Percentiles rank a stretch among this genome's conserved stretches.
Conservation (phyloP, 108 stramenopile species). For the Aurantiochytrium sp. region DNA sequence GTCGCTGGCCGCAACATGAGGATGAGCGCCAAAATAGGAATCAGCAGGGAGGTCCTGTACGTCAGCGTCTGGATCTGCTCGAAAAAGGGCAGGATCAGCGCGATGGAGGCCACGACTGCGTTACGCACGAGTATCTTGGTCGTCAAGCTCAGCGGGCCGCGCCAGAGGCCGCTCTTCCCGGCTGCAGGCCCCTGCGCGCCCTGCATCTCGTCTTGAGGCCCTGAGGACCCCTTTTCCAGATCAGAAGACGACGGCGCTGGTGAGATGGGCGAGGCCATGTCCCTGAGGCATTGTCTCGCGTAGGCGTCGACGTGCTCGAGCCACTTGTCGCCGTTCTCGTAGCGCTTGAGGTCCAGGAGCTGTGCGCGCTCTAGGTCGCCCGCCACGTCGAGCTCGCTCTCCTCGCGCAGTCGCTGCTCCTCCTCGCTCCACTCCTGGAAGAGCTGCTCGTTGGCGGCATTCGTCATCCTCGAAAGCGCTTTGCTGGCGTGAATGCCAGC, state of each 20-base stretch:
- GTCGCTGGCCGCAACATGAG: not conserved
- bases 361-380: not conserved
- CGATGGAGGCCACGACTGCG: not conserved
- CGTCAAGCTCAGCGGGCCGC: too few relatives aligned
- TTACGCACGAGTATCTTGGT: not conserved
- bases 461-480: not conserved
- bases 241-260: not conserved
- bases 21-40: not conserved
- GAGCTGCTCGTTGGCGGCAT: not conserved
- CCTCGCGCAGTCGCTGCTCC: not conserved
- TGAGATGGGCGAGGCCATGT: not conserved
- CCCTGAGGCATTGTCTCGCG: not conserved
- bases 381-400: not conserved
- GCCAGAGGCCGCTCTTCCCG: too few relatives aligned
- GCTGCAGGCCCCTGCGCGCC: too few relatives aligned
- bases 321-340: not conserved
- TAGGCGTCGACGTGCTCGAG: not conserved
- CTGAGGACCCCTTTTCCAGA: not conserved
- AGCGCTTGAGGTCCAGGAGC: not conserved
- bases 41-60: not conserved
- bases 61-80: not conserved
- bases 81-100: not conserved
- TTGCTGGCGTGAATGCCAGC: too few relatives aligned
- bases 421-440: not conserved
- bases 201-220: too few relatives aligned